phyloP scores from a whole-genome alignment of 208 protist genomes.

The Angomonas deanei region DNA sequence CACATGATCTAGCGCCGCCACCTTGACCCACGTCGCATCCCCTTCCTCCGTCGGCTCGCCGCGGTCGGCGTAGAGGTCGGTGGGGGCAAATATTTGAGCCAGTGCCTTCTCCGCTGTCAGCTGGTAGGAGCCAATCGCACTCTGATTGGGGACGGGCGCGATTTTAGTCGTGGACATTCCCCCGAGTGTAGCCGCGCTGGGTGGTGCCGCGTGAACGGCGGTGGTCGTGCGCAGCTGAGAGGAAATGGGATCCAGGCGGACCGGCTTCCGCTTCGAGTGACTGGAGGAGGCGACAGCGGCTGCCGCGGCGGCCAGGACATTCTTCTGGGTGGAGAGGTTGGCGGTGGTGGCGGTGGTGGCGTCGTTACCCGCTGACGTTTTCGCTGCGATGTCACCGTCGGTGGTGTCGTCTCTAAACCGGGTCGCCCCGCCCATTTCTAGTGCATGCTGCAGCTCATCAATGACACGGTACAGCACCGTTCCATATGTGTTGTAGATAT shows the following conservation, averaged over 20 bases:
- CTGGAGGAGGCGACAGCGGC: background rate
- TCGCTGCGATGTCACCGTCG: background rate
- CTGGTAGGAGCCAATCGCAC: slow-evolving; percentile 2
- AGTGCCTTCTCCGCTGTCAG: slow-evolving; percentile 28
- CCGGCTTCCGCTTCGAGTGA: background rate
- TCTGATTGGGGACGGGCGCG: background rate
- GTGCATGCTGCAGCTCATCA: slow-evolving; percentile 11
- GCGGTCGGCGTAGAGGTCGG: slow-evolving; percentile 10
- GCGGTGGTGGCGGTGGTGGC: background rate
- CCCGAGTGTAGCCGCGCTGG: background rate
- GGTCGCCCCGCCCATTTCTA: slow-evolving; percentile 12
- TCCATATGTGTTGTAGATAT: slow-evolving; percentile 62
- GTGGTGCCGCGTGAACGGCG: background rate
- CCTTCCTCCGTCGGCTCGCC: background rate
- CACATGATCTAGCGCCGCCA: slow-evolving; percentile 44
- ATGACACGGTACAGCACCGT: slow-evolving; percentile 68
- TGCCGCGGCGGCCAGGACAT: background rate
- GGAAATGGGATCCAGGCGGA: slow-evolving; percentile 1
- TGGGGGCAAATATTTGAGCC: slow-evolving; percentile 29
- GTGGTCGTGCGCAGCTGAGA: background rate
- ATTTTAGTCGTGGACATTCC: background rate
- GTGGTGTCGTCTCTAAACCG: background rate
- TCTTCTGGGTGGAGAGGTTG: background rate
- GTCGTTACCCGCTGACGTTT: background rate
- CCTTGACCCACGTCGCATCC: slow-evolving; percentile 36